A percentile compares a stretch with the other conserved stretches of the same genome.
phyloP scores from a whole-genome alignment of 2,329 filamentous ascomycete species.

The Aspergillus phoenicis region DNA sequence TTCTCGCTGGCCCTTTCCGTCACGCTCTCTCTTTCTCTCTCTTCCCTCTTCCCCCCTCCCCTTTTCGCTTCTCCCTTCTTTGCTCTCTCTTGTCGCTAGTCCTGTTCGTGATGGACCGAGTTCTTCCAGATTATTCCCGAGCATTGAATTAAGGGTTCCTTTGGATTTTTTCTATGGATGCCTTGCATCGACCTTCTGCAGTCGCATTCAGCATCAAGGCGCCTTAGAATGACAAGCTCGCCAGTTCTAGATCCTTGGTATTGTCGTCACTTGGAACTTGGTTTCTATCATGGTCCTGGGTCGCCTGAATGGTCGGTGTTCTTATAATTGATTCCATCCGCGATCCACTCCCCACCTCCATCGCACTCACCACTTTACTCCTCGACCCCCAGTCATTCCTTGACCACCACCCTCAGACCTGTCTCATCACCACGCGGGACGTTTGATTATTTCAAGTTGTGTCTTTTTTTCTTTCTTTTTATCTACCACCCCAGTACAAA shows the following conservation, averaged over 20 bases:
- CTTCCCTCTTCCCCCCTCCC: neutral
- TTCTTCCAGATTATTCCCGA: neutral
- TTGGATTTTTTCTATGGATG: slow-evolving; percentile 1
- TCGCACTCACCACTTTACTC: neutral
- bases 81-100: neutral
- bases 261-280: neutral
- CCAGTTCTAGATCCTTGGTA: neutral
- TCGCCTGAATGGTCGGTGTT: slow-evolving; percentile 6
- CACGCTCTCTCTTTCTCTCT: neutral
- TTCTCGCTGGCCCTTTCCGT: slow-evolving; percentile 1
- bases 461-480: neutral
- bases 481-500: neutral
- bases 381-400: slow-evolving; percentile 1
- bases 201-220: neutral
- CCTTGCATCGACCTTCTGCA: slow-evolving; percentile 8
- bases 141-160: slow-evolving; percentile 1
- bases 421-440: slow-evolving; percentile 4
- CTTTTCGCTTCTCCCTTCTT: neutral
- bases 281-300: slow-evolving; percentile 1
- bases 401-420: slow-evolving; percentile 1
- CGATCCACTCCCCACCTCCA: neutral
- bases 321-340: slow-evolving; percentile 2
- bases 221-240: neutral
- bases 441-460: neutral
- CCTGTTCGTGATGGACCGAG: slow-evolving; percentile 5